phyloP scores from a whole-genome alignment of 2,329 filamentous ascomycete species.

The Aspergillus transmontanensis region DNA sequence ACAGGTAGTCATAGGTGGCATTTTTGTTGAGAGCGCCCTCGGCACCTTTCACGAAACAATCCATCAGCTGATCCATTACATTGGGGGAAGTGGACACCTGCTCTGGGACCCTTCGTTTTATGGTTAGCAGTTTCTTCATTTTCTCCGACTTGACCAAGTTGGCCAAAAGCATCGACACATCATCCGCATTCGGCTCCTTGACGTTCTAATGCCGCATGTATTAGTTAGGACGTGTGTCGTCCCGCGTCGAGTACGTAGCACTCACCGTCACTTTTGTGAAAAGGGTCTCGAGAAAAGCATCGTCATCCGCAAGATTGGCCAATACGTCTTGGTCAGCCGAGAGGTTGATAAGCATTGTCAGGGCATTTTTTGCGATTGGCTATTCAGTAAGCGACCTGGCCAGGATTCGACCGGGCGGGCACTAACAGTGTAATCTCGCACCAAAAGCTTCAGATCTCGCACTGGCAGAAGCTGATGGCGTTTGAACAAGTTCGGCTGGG shows the following conservation, averaged over 20 bases:
- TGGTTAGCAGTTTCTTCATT: slow-evolving; percentile 67
- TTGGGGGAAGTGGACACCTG: slow-evolving; percentile 71
- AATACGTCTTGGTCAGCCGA: slow-evolving; percentile 82
- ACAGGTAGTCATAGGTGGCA: slow-evolving; percentile 88
- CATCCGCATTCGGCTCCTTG: slow-evolving; percentile 79
- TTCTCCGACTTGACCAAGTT: slow-evolving; percentile 83
- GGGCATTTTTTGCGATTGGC: slow-evolving; percentile 88
- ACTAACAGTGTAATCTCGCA: slow-evolving; percentile 78
- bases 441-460: slow-evolving; percentile 82
- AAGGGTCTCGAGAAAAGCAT: slow-evolving; percentile 75
- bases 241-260: slow-evolving; percentile 46
- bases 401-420: background rate
- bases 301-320: slow-evolving; percentile 72
- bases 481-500: slow-evolving; percentile 82
- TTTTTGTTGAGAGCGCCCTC: slow-evolving; percentile 79
- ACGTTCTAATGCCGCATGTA: slow-evolving; percentile 29
- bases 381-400: slow-evolving; percentile 37
- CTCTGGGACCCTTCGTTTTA: slow-evolving; percentile 69
- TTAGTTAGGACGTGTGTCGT: slow-evolving; percentile 10
- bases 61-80: slow-evolving; percentile 87
- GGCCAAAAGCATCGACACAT: slow-evolving; percentile 87
- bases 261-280: slow-evolving; percentile 74
- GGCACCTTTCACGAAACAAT: slow-evolving; percentile 92
- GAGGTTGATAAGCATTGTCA: slow-evolving; percentile 77
- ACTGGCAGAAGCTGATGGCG: slow-evolving; percentile 74